Percentiles rank a stretch among this genome's conserved stretches.
phyloP scores from a whole-genome alignment of 495 filamentous ascomycete species.

The Penicillium egyptiacum region DNA sequence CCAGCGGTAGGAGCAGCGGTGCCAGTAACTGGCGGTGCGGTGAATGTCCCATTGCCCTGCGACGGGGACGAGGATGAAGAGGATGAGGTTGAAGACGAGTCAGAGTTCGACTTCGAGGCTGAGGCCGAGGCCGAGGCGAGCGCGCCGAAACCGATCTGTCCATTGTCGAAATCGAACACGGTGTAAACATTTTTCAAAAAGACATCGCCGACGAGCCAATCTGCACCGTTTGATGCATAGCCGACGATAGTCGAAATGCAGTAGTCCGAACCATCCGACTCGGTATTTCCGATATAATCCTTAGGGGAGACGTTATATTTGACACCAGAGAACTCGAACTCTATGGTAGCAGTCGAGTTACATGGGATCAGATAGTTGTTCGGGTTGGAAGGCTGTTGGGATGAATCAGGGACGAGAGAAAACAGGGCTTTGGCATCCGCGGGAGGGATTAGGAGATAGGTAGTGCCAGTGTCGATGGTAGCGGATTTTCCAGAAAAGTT shows the following conservation, averaged over 20 bases:
- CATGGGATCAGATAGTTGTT: constrained; percentile 71
- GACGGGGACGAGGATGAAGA: not conserved
- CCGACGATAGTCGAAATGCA: constrained; percentile 67
- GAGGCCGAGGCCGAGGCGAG: constrained; percentile 18
- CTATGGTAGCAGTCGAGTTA: constrained; percentile 52
- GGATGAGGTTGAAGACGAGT: not conserved
- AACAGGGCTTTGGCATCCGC: constrained; percentile 65
- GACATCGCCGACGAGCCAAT: constrained; percentile 79
- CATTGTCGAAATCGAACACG: constrained; percentile 70
- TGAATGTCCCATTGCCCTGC: constrained; percentile 20
- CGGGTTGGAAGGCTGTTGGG: constrained; percentile 30
- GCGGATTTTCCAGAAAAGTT: constrained; percentile 53
- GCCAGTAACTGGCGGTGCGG: constrained; percentile 12
- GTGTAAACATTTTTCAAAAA: constrained; percentile 91
- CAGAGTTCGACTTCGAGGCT: not conserved
- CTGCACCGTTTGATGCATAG: constrained; percentile 45
- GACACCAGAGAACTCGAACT: constrained; percentile 55
- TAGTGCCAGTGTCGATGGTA: constrained; percentile 81
- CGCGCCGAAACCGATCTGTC: constrained; percentile 41
- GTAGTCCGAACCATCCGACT: constrained; percentile 27
- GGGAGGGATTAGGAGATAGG: constrained; percentile 66
- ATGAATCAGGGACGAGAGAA: constrained; percentile 60
- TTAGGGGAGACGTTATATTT: constrained; percentile 64
- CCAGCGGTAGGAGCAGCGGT: constrained; percentile 13
- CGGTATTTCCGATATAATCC: constrained; percentile 63